phyloP scores from a whole-genome alignment of 2,329 filamentous ascomycete genomes.

The Colletotrichum caudatum region DNA sequence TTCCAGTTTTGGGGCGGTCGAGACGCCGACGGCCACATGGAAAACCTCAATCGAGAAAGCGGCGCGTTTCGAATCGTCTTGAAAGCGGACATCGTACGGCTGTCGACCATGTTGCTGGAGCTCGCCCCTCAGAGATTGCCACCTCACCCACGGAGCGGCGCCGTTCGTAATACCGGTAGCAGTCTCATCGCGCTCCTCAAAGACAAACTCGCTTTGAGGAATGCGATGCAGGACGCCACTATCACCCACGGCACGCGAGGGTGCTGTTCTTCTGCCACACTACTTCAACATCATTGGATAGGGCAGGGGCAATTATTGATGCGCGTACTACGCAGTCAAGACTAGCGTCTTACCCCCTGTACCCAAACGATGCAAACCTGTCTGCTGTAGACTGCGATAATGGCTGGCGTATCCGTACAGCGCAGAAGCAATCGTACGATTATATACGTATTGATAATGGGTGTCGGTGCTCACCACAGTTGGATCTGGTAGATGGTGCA shows the following conservation, averaged over 20 bases:
- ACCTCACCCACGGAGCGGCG: background rate
- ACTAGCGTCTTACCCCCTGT: constrained; percentile 8
- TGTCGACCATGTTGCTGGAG: background rate
- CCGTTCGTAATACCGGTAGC: background rate
- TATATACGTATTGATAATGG: too few species aligned
- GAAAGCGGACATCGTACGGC: background rate
- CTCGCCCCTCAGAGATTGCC: background rate
- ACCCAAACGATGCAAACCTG: background rate
- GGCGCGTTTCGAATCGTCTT: background rate
- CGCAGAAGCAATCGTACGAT: background rate
- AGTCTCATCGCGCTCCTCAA: too few species aligned
- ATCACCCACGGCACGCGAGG: constrained; percentile 6
- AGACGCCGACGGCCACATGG: background rate
- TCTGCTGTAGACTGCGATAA: background rate
- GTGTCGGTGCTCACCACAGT: too few species aligned
- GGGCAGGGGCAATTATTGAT: constrained; percentile 30
- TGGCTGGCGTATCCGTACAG: background rate
- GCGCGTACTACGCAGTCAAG: background rate
- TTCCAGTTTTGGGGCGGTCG: background rate
- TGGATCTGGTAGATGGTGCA: background rate
- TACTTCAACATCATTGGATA: constrained; percentile 19
- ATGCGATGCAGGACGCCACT: constrained; percentile 20
- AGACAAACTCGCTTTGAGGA: background rate
- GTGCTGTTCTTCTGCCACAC: constrained; percentile 16
- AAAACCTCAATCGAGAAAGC: background rate